phyloP scores from a whole-genome alignment of 2,329 filamentous ascomycete genomes.

The Malbranchea zuffiana region DNA sequence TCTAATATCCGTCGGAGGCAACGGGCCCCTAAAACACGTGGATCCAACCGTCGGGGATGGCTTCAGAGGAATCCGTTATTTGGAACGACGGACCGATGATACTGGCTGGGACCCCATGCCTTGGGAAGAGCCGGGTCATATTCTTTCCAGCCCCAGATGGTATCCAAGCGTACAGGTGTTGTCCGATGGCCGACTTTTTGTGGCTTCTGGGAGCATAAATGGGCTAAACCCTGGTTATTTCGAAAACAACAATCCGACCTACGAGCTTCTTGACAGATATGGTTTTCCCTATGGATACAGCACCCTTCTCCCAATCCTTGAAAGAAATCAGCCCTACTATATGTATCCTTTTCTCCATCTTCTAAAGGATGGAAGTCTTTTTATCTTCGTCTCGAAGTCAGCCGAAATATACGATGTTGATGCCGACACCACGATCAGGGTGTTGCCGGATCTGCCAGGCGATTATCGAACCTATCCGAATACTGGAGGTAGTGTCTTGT shows the following conservation, averaged over 20 bases:
- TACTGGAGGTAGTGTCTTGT: slow-evolving; percentile 48
- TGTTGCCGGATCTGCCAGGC: slow-evolving; percentile 44
- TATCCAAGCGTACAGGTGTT: slow-evolving; percentile 51
- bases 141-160: slow-evolving; percentile 47
- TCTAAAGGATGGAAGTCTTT: slow-evolving; percentile 46
- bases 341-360: slow-evolving; percentile 55
- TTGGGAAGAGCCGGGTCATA: slow-evolving; percentile 48
- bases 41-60: slow-evolving; percentile 50
- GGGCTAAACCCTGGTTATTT: slow-evolving; percentile 44
- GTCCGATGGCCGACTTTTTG: slow-evolving; percentile 47
- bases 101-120: slow-evolving; percentile 37
- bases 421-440: slow-evolving; percentile 35
- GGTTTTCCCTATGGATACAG: slow-evolving; percentile 40
- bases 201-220: slow-evolving; percentile 50
- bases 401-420: slow-evolving; percentile 46
- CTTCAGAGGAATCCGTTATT: slow-evolving; percentile 47
- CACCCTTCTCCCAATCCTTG: slow-evolving; percentile 44
- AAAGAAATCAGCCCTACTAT: slow-evolving; percentile 51
- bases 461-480: slow-evolving; percentile 51
- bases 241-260: slow-evolving; percentile 54
- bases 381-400: slow-evolving; percentile 47
- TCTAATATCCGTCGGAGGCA: slow-evolving; percentile 47
- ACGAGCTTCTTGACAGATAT: slow-evolving; percentile 45
- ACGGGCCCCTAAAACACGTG: slow-evolving; percentile 44
- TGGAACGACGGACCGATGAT: slow-evolving; percentile 39